Evolutionary conservation across 805 yeast species (phyloP).

Genomic region (Suhomyces canberraensis): DNA sequence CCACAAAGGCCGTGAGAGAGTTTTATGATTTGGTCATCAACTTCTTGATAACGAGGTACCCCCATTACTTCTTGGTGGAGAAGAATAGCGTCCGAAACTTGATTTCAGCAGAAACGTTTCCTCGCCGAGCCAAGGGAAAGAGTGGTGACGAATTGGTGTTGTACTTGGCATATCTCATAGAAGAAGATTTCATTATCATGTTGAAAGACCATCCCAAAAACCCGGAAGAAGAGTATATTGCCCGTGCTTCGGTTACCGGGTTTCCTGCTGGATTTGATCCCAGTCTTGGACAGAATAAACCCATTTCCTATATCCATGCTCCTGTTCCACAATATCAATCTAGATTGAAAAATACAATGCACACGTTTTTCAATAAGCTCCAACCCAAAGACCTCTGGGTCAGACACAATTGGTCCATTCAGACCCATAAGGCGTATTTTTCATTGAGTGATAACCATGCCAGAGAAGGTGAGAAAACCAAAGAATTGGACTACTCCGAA

Average conservation of each 20-base stretch:
- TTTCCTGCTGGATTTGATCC: conserved; percentile 79
- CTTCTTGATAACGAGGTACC: conserved; percentile 48
- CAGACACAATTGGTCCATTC: conserved; percentile 70
- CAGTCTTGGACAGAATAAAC: conserved; percentile 45
- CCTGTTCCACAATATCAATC: conserved; percentile 70
- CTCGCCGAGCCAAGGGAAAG: conserved; percentile 7
- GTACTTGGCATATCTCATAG: conserved; percentile 39
- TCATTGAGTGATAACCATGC: conserved; percentile 31
- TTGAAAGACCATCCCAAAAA: conserved; percentile 39
- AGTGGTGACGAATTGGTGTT: conserved; percentile 19
- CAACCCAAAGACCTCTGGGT: conserved; percentile 54
- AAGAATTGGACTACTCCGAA: conserved; percentile 21
- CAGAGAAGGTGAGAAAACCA: conserved; percentile 25
- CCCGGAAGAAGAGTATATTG: conserved; percentile 53
- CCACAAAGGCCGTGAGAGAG: conserved; percentile 43
- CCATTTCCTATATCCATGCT: conserved; percentile 58
- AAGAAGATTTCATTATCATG: conserved; percentile 63
- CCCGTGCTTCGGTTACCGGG: conserved; percentile 55
- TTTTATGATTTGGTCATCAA: conserved; percentile 42
- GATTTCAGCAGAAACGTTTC: conserved; percentile 38
- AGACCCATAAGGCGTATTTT: conserved; percentile 46
- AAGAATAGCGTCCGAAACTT: conserved; percentile 29
- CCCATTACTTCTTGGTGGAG: conserved; percentile 44
- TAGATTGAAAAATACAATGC: conserved; percentile 61
- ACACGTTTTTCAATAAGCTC: conserved; percentile 57